These are phyloP conservation scores for Keithomyces neogunnii DNA, from an alignment of 2,329 filamentous ascomycete genomes.

Conservation along the genomic window DNA sequence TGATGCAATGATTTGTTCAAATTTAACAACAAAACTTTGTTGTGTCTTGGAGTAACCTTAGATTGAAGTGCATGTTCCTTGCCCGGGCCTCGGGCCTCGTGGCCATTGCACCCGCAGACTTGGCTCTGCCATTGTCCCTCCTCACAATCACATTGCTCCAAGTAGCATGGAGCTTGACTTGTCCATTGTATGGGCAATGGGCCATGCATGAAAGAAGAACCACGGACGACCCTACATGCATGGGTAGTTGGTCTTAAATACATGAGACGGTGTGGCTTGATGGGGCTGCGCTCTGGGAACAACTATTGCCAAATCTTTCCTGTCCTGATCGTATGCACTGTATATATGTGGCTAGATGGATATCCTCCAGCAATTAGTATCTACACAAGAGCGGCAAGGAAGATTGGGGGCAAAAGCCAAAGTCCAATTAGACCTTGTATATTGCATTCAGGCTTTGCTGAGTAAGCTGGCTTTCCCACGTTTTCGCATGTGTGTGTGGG, in stretches of 20 bases:
- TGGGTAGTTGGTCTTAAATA: not conserved
- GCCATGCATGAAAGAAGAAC: not conserved
- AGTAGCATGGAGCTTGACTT: not conserved
- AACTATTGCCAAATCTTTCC: too few species aligned
- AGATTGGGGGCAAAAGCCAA: too few species aligned
- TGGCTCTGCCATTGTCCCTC: not conserved
- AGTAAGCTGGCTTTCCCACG: too few species aligned
- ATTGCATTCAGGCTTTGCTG: too few species aligned
- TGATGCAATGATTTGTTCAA: not conserved
- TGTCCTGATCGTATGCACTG: too few species aligned
- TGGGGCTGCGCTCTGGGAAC: not conserved
- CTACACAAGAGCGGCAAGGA: too few species aligned
- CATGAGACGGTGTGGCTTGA: not conserved
- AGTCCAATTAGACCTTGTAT: too few species aligned
- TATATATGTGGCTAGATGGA: too few species aligned
- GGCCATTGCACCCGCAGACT: not conserved
- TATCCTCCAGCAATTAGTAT: too few species aligned
- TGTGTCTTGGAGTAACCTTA: not conserved
- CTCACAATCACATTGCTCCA: not conserved
- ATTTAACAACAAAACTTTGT: not conserved
- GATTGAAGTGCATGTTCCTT: not conserved
- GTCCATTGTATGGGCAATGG: not conserved
- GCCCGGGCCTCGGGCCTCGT: not conserved
- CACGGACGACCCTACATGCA: not conserved
- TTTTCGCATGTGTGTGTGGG: not conserved